A percentile compares a stretch with the other conserved stretches of the same genome.
phyloP scores from a whole-genome alignment of 1,284 basidiomycete species.

The Earliella scabrosa region DNA sequence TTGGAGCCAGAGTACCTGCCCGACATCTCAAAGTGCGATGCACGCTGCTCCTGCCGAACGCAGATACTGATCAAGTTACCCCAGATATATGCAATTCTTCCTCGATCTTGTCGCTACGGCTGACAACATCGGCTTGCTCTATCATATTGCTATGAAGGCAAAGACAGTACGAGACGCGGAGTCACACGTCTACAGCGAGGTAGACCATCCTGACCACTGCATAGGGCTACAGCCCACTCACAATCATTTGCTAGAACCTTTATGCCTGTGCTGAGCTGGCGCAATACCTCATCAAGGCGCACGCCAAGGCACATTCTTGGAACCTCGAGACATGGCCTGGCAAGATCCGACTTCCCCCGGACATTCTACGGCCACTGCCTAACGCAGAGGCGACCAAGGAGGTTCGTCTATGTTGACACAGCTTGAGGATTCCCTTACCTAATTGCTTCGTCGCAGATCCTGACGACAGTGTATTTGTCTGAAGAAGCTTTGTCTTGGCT shows the following conservation, averaged over 20 bases:
- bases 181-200: constrained; percentile 70
- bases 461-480: constrained; percentile 68
- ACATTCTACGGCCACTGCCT: constrained; percentile 77
- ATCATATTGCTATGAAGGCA: constrained; percentile 79
- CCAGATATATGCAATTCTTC: constrained; percentile 90
- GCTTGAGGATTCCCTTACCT: background rate
- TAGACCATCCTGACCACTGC: constrained; percentile 34
- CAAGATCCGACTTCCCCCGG: constrained; percentile 78
- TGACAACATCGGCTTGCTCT: constrained; percentile 86
- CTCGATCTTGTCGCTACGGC: constrained; percentile 74
- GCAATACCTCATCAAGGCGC: constrained; percentile 81
- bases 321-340: constrained; percentile 80
- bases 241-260: constrained; percentile 64
- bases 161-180: constrained; percentile 88
- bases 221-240: background rate
- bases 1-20: constrained; percentile 63
- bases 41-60: background rate
- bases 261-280: constrained; percentile 91
- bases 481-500: constrained; percentile 63
- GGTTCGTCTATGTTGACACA: constrained; percentile 39
- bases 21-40: constrained; percentile 71
- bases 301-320: constrained; percentile 75
- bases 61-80: background rate
- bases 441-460: constrained; percentile 46
- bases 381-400: constrained; percentile 65